These are phyloP conservation scores for Dianthus caryophyllus DNA, from an alignment of 148 eudicot species.

Conservation along the genomic window DNA sequence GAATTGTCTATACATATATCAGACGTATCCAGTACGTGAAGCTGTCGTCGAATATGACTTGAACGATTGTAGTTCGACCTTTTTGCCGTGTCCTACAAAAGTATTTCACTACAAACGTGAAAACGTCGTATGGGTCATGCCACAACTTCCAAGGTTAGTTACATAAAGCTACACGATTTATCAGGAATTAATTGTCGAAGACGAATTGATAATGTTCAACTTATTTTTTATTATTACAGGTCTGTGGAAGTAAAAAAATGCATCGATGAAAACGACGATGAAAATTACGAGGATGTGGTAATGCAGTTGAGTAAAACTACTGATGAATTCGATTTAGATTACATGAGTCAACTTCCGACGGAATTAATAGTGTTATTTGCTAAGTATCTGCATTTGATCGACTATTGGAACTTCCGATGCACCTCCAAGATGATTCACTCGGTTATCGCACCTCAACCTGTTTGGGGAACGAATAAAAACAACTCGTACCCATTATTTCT, in stretches of 20 bases:
- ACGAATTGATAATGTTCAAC: no score
- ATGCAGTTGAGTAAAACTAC: no score
- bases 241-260: no score
- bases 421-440: constrained; percentile 4
- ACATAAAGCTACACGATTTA: no score
- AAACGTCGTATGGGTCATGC: not conserved
- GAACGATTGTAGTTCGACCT: not conserved
- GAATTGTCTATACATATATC: constrained; percentile 17
- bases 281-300: no score
- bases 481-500: constrained; percentile 8
- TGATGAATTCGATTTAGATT: no score
- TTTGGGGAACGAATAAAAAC: not conserved
- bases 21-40: not conserved
- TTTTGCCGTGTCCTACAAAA: not conserved
- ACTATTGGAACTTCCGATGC: constrained; percentile 18
- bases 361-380: not conserved
- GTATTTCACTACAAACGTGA: not conserved
- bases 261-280: no score
- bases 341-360: not conserved
- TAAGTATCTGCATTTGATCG: constrained; percentile 13
- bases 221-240: no score
- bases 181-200: not conserved
- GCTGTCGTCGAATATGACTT: not conserved
- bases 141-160: constrained; percentile 5
- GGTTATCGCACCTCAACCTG: not conserved